Base-by-base conservation (phyloP, 2,329 filamentous ascomycete species). In the Dryadomyces sulphureus region DNA sequence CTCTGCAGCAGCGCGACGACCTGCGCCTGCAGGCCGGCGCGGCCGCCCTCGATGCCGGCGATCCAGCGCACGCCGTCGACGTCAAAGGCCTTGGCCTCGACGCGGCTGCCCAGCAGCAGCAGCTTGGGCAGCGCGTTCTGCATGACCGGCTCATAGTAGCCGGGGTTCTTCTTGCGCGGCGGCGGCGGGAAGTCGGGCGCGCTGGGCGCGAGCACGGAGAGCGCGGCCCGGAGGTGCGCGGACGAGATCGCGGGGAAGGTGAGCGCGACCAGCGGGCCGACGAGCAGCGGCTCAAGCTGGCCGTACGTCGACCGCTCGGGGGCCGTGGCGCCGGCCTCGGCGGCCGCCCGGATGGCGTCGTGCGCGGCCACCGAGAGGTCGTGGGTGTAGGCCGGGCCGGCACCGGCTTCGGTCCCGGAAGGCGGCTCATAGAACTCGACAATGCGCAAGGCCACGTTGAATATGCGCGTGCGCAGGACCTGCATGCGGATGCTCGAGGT, bases 11-110 rank as follows among this genome's bases (percentile, higher is more conserved):
- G 75, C 51, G 69, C 68, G 45, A 96, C 80, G 50, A 98, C 71
- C 67, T 94, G 84, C 42, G 79, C 81, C 53, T 87, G 75, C 57
- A 98, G 68, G 5, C 84, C 84, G 35, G 87, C 81, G 52, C 94
- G 61, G 35, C 89, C 87, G 49, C 86, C 87, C 54, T 83, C 70
- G 55, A 96, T 93, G 32, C 81, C 73, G 48, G 87, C 74, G 27
- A 80, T 69, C 73, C 73, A 77, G 54, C 65, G 68, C 43, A 79
- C 62, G 46, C 84, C 83, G 11, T 81, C 78, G 41, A 75, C 63
- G 59, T 95, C 89, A 56, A 94, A 89, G 27, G 87, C 77, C 61
- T 79, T 81, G 51, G 84, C 84, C 59, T 98, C 92, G 25, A 95
- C 75, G 44, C 92, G 73, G 14, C 89, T 89, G 45, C 88, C 92